Conservation (phyloP, 2,329 filamentous ascomycete genomes). For the Truncatella angustata region DNA sequence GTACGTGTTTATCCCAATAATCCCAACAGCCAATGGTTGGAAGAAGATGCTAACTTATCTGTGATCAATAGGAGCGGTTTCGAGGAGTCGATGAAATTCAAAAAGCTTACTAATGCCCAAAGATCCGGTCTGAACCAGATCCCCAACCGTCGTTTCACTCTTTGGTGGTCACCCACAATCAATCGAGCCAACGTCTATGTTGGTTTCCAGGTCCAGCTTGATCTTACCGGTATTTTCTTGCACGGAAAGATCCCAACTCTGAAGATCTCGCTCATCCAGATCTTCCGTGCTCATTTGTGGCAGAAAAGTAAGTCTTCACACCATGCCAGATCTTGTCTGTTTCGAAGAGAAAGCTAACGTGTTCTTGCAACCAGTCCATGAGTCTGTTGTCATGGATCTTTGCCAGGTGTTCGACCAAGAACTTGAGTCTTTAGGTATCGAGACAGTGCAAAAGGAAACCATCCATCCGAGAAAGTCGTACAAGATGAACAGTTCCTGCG, state of each 20-base stretch:
- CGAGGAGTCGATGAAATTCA: slow-evolving; percentile 84
- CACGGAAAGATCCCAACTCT: slow-evolving; percentile 98
- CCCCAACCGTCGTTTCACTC: slow-evolving; percentile 94
- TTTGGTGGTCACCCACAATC: slow-evolving; percentile 96
- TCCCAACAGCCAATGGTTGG: not conserved
- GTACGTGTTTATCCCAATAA: slow-evolving; percentile 19
- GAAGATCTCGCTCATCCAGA: slow-evolving; percentile 97
- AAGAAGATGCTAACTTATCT: slow-evolving; percentile 45
- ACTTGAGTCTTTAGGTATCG: slow-evolving; percentile 90
- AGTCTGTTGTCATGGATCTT: slow-evolving; percentile 77
- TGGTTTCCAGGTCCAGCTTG: slow-evolving; percentile 97
- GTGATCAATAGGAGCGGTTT: slow-evolving; percentile 44
- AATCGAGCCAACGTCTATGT: slow-evolving; percentile 97
- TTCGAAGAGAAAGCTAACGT: no score
- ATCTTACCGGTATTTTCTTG: slow-evolving; percentile 97
- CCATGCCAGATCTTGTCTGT: no score
- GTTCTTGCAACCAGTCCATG: not conserved
- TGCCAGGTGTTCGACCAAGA: slow-evolving; percentile 99
- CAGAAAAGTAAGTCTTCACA: slow-evolving; percentile 88
- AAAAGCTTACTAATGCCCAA: slow-evolving; percentile 97
- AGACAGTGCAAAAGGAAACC: slow-evolving; percentile 97
- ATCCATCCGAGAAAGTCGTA: slow-evolving; percentile 99
- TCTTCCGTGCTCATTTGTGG: slow-evolving; percentile 99
- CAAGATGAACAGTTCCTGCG: slow-evolving; percentile 99
- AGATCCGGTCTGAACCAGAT: slow-evolving; percentile 97